These are phyloP conservation scores for Trichoderma citrinoviride DNA, from an alignment of 2,329 filamentous ascomycete species.

Conservation along the genomic window DNA sequence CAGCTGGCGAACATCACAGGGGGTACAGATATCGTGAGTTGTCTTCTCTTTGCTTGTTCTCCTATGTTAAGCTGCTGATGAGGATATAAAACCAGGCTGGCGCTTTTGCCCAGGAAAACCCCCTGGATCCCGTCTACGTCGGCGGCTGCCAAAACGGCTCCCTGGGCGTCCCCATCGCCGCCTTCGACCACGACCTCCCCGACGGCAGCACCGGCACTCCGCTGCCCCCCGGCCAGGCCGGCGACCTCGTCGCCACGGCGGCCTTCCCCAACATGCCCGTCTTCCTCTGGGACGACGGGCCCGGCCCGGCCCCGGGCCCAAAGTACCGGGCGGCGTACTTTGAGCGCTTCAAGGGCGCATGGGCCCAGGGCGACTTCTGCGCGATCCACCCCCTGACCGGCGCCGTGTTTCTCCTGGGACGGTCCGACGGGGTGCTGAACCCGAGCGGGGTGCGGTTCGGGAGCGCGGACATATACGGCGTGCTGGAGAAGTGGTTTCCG, in stretches of 20 bases:
- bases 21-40: constrained; percentile 69
- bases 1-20: constrained; percentile 74
- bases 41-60: not conserved
- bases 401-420: constrained; percentile 63
- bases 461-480: constrained; percentile 74
- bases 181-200: constrained; percentile 63
- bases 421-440: constrained; percentile 77
- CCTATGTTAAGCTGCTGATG: not conserved
- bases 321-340: constrained; percentile 63
- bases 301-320: constrained; percentile 44
- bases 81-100: constrained; percentile 43
- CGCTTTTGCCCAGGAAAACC: constrained; percentile 63
- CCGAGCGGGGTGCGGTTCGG: constrained; percentile 77
- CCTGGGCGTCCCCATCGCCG: constrained; percentile 50
- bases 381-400: constrained; percentile 66
- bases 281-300: constrained; percentile 59
- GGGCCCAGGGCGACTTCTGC: constrained; percentile 83
- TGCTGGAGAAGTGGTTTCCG: constrained; percentile 65
- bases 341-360: constrained; percentile 62
- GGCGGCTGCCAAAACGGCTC: constrained; percentile 52
- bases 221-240: constrained; percentile 60
- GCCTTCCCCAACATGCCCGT: constrained; percentile 76
- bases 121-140: constrained; percentile 63
- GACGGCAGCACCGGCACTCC: constrained; percentile 42
- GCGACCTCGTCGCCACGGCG: constrained; percentile 68